Base-by-base conservation (phyloP, 176 grass and related monocot species). In the Carex scoparia region DNA sequence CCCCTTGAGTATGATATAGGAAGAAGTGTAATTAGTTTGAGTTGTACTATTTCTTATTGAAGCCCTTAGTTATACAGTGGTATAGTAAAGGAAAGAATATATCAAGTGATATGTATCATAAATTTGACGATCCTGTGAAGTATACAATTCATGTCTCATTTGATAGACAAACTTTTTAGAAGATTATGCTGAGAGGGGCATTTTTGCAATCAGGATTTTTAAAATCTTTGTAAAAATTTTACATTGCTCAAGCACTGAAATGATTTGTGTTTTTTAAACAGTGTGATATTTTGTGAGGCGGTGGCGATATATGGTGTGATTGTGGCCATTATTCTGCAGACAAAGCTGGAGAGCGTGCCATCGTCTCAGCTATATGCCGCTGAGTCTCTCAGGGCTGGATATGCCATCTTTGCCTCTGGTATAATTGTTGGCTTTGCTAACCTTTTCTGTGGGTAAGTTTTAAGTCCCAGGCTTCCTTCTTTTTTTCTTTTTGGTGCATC, bases 261-360 rank as follows among this genome's bases (percentile, higher is more conserved):
- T 64, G 12, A 69, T 84, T 46, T 49, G 3, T 1, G 64, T 78
- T 78, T 57, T 60, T 71, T 68, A 86, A 88, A 30, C 89, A 98
- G 96, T 92, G 96, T 98, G n/a, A 95, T 98, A 78, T 95, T 98
- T 85, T 98, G 96, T 75, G 93, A 98, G 85, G 96, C 96, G 63
- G 96, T 98, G 14, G 96, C 96, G 18, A 98, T 98, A 88, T 98
- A 98, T 85, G 96, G 96, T 86, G 96, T 98, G 32, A 98, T 98
- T 3, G 96, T 98, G 77, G 96, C 93, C 76, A 98, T 98, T 84
- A 98, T 98, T 82, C 89, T 98, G 57, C 96, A 98, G 87, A 98
- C 95, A 42, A 98, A 98, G 86, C 89, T 98, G 85, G 93, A 98
- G 89, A 95, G 95, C 65, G 95, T 95, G 55, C 93, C 91, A 85